Evolutionary conservation across 345 rosid species (phyloP), one percentile per base, ranked within the genome.

Genomic region (Nasturtium officinale): DNA sequence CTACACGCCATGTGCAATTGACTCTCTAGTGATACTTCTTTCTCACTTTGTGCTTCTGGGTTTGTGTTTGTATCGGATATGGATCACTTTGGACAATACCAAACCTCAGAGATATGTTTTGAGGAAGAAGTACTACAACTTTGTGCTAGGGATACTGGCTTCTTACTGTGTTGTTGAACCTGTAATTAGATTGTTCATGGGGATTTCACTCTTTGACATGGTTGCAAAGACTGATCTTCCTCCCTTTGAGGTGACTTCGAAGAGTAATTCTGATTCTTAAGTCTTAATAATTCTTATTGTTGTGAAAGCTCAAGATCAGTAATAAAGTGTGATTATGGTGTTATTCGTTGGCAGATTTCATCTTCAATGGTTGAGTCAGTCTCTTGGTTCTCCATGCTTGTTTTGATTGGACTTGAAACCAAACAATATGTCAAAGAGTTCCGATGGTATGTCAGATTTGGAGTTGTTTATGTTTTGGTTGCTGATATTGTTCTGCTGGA

Each of bases 381-480:
- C 37, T 75, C 97, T 84, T 91, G 99, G 99, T 82, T 88, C 83
- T 87, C 83, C 59, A 78, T 95, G 89, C 76, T 95, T 69, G 72
- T 82, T 62, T 76, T 90, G 93, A 78, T 86, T 51, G 83, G 72
- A 16, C 30, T 95, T 3, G 99, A 95, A 81, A 86, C 85, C 65
- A 87, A 77, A 57, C 48, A 80, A 66, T 95, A 95, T 69, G 75
- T 89, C 64, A 76, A 78, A 15, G 90, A 91, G 74, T 83, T 91
- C 61, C 85, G 96, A 25, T 90, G 96, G 97, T 88, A 85, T 77
- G 90, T 95, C 32, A 83, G 96, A 53, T 95, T 95, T 58, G 97
- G 89, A 18, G 81, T 91, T 30, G 54, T 90, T 52, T 95, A 91
- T 80, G 90, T 87, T 77, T 81, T 95, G 83, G 91, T 90, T 18